Evolutionary conservation across 192 early-diverging fungal genomes (phyloP).

Genomic region (Podila epicladia): DNA sequence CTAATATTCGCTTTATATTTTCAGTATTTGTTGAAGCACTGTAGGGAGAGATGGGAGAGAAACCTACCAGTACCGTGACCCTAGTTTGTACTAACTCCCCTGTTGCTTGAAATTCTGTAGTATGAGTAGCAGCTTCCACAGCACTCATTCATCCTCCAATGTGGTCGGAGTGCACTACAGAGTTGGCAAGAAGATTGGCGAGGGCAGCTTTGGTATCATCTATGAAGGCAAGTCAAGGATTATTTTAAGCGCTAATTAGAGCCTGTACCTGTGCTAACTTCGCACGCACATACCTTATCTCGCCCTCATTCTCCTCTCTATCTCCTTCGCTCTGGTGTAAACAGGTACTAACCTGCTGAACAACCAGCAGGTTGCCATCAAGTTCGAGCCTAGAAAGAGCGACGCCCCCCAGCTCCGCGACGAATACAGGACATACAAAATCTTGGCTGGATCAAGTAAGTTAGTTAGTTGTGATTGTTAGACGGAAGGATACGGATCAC

Average conservation of each 20-base stretch:
- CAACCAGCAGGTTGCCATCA: conserved; percentile 95
- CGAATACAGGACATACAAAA: conserved; percentile 95
- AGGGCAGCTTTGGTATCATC: conserved; percentile 98
- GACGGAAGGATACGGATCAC: too few relatives aligned
- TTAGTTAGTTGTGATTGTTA: neutral
- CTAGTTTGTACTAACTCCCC: neutral
- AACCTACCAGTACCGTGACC: too few relatives aligned
- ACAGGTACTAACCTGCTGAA: conserved; percentile 87
- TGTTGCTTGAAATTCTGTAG: conserved; percentile 12
- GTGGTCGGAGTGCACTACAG: conserved; percentile 96
- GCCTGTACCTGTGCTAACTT: neutral
- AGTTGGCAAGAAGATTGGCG: conserved; percentile 95
- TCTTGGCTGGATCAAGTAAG: conserved; percentile 78
- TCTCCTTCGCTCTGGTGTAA: conserved; percentile 1
- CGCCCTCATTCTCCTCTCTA: neutral
- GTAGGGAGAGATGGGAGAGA: too few relatives aligned
- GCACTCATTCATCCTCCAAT: conserved; percentile 65
- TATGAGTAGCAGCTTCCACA: conserved; percentile 46
- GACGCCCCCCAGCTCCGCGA: conserved; percentile 97
- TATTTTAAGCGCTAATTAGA: neutral
- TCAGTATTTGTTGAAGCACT: too few relatives aligned
- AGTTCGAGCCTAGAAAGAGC: conserved; percentile 94
- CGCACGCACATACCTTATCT: neutral
- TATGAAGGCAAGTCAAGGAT: conserved; percentile 84
- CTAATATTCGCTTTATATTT: too few relatives aligned